A percentile compares a stretch with the other conserved stretches of the same genome.
phyloP scores from a whole-genome alignment of 2,329 filamentous ascomycete species.

The Botryotinia globosa region DNA sequence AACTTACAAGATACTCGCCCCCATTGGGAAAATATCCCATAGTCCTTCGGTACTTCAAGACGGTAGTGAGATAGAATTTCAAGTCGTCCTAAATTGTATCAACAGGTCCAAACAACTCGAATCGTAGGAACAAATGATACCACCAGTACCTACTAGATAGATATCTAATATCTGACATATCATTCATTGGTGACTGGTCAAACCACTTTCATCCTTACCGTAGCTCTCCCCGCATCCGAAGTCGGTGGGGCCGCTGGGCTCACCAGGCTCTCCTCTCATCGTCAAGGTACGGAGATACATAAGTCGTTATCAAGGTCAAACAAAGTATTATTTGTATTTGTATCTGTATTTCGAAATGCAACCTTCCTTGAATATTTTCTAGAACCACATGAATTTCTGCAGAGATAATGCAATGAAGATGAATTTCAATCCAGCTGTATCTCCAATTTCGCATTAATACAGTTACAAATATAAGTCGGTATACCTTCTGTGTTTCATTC shows the following conservation, averaged over 20 bases:
- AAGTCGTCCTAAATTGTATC: background rate
- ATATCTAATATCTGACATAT: background rate
- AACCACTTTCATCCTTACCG: background rate
- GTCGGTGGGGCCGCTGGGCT: slow-evolving; percentile 3
- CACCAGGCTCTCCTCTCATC: background rate
- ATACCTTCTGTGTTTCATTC: background rate
- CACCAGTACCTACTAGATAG: too few species aligned
- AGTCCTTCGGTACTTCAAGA: background rate
- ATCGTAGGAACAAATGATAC: background rate
- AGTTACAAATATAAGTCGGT: background rate
- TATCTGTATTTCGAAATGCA: background rate
- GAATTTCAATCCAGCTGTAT: background rate
- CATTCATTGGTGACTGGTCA: too few species aligned
- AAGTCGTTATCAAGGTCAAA: background rate
- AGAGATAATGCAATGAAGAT: background rate
- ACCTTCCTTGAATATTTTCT: background rate
- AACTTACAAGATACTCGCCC: background rate
- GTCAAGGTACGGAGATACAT: background rate
- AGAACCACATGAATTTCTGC: background rate
- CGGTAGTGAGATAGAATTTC: background rate
- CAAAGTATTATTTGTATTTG: background rate
- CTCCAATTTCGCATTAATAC: background rate
- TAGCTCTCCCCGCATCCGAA: slow-evolving; percentile 15
- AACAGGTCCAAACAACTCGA: background rate
- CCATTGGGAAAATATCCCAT: too few species aligned